Evolutionary conservation across 257 asterid species (phyloP).

Genomic region (Solanum gandarillasii): DNA sequence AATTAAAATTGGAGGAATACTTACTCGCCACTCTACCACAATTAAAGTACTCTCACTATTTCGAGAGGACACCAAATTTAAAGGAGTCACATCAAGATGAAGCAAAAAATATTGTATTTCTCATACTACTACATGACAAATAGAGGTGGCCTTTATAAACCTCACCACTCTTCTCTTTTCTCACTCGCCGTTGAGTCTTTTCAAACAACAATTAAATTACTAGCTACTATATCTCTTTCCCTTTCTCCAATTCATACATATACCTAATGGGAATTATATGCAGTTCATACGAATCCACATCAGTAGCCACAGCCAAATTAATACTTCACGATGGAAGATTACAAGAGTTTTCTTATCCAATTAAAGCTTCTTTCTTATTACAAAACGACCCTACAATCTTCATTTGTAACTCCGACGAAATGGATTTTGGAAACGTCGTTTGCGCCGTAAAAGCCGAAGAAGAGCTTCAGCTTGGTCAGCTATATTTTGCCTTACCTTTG

Average conservation of each 20-base stretch:
- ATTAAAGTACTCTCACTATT: no score
- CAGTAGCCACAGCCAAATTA: constrained; percentile 70
- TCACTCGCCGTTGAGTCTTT: not conserved
- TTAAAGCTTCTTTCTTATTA: constrained; percentile 54
- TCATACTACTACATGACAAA: not conserved
- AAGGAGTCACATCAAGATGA: no score
- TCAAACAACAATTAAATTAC: not conserved
- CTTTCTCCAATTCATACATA: not conserved
- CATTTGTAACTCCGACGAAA: constrained; percentile 82
- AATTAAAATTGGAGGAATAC: no score
- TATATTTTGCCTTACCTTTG: constrained; percentile 76
- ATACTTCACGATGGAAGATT: constrained; percentile 62
- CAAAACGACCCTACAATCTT: constrained; percentile 60
- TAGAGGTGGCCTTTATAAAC: constrained; percentile 26
- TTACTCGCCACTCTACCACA: no score
- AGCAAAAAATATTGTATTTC: not conserved
- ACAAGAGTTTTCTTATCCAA: constrained; percentile 73
- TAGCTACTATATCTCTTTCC: not conserved
- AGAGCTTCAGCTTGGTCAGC: constrained; percentile 69
- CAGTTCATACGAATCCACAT: constrained; percentile 66
- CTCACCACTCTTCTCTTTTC: not conserved
- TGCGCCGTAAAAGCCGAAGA: constrained; percentile 68
- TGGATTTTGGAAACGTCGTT: constrained; percentile 74
- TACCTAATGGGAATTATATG: constrained; percentile 54
- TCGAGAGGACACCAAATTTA: no score